Evolutionary conservation across 1,139 yeast species (phyloP).

Genomic region (Petasospora rhodanensis): DNA sequence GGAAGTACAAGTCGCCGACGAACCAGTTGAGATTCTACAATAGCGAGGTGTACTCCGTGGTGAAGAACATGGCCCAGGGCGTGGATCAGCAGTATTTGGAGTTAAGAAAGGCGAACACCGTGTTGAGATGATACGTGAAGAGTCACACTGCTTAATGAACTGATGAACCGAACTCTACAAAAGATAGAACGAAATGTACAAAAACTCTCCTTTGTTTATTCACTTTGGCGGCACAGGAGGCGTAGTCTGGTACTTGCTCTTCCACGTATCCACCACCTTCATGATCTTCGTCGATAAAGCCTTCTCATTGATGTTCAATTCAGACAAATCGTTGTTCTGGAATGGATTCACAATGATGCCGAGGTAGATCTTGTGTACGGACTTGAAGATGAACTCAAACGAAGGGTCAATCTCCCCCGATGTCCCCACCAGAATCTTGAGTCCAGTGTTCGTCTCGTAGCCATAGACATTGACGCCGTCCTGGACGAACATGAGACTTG

Average conservation of each 20-base stretch:
- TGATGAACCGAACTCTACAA: no score
- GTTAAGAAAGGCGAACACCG: slow-evolving; percentile 83
- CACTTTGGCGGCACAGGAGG: no score
- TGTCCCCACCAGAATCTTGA: slow-evolving; percentile 53
- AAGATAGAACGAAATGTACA: no score
- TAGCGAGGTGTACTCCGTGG: slow-evolving; percentile 76
- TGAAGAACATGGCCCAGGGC: slow-evolving; percentile 80
- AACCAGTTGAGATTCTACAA: slow-evolving; percentile 78
- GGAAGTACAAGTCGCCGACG: slow-evolving; percentile 70
- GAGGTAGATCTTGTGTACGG: slow-evolving; percentile 46
- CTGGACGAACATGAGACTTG: slow-evolving; percentile 46
- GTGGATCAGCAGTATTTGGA: slow-evolving; percentile 91
- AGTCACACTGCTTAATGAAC: no score
- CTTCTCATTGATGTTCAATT: slow-evolving; percentile 16
- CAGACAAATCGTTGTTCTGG: slow-evolving; percentile 23
- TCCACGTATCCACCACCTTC: slow-evolving; percentile 12
- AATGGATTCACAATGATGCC: slow-evolving; percentile 56
- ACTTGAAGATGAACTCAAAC: slow-evolving; percentile 34
- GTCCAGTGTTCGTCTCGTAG: slow-evolving; percentile 55
- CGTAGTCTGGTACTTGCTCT: neutral
- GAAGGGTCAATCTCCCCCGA: slow-evolving; percentile 23
- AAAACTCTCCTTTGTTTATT: no score
- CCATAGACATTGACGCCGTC: slow-evolving; percentile 62
- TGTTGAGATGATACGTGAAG: slow-evolving; percentile 62
- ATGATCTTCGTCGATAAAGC: slow-evolving; percentile 12